Percentiles rank a stretch among this genome's conserved stretches.
phyloP scores from a whole-genome alignment of 2,329 filamentous ascomycete species.

The Penicillium sp. region DNA sequence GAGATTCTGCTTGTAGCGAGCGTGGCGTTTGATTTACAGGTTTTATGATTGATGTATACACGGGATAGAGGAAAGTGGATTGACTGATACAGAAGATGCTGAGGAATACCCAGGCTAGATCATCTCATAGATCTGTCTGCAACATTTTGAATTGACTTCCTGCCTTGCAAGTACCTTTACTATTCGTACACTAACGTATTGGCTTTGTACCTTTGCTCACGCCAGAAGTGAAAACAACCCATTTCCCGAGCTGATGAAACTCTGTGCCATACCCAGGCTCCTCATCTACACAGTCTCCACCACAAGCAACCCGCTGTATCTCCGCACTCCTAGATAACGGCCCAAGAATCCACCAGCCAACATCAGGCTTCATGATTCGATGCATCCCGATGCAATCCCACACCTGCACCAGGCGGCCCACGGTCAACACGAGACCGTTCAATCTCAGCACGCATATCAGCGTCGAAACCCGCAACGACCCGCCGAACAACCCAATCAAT shows the following conservation, averaged over 20 bases:
- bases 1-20: not conserved
- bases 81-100: not conserved
- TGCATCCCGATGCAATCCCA: not conserved
- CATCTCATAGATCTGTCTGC: not conserved
- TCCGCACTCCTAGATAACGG: not conserved
- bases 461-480: not conserved
- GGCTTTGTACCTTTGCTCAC: not conserved
- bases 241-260: not conserved
- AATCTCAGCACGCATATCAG: not conserved
- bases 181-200: no score
- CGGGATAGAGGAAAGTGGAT: not conserved
- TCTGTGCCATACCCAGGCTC: not conserved
- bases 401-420: not conserved
- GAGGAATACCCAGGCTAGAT: not conserved
- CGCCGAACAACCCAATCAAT: not conserved
- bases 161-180: no score
- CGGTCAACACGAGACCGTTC: not conserved
- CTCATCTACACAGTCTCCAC: not conserved
- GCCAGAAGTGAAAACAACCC: not conserved
- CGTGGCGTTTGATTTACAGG: not conserved
- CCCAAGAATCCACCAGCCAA: not conserved
- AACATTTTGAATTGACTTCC: not conserved
- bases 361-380: not conserved
- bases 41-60: not conserved
- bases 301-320: not conserved